A percentile compares a stretch with the other conserved stretches of the same genome.
Conservation (phyloP, 2,329 filamentous ascomycete genomes). For the Plenodomus lindquistii region DNA sequence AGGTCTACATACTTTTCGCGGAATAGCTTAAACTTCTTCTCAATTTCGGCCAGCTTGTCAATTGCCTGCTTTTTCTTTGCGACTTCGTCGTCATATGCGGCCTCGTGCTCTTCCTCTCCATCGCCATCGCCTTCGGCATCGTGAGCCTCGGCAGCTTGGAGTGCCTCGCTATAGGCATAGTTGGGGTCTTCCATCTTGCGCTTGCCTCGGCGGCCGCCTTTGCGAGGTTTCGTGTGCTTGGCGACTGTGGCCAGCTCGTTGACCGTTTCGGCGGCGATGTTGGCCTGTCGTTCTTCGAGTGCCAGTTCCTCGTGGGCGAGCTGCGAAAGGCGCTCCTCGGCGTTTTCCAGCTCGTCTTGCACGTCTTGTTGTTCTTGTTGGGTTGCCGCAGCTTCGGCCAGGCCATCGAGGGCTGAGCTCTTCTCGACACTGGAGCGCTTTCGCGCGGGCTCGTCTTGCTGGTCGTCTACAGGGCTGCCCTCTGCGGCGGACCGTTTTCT, state of each 20-base stretch:
- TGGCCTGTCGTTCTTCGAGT: conserved; percentile 40
- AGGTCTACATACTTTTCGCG: conserved; percentile 68
- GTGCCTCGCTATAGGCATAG: conserved; percentile 42
- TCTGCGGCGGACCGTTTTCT: conserved; percentile 50
- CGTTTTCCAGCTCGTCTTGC: conserved; percentile 59
- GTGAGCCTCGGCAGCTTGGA: conserved; percentile 68
- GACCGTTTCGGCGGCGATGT: conserved; percentile 38
- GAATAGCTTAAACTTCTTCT: conserved; percentile 86
- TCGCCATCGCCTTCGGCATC: conserved; percentile 55
- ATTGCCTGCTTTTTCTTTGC: conserved; percentile 79
- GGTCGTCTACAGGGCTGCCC: conserved; percentile 44
- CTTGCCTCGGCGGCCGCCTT: conserved; percentile 53
- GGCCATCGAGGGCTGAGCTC: conserved; percentile 28
- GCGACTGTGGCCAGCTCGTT: conserved; percentile 41
- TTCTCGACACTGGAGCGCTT: conserved; percentile 41
- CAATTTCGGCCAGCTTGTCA: conserved; percentile 77
- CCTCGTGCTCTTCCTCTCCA: conserved; percentile 48
- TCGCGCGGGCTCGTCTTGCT: conserved; percentile 41
- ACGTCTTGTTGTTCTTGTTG: conserved; percentile 32
- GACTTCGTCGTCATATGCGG: conserved; percentile 54
- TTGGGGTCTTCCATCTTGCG: conserved; percentile 52
- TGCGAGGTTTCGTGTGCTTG: conserved; percentile 42
- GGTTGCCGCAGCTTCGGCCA: conserved; percentile 34
- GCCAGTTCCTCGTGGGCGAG: conserved; percentile 38
- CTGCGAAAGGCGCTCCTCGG: conserved; percentile 38